Conservation (phyloP, 2,329 filamentous ascomycete genomes). For the Pestalotiopsis sp. region DNA sequence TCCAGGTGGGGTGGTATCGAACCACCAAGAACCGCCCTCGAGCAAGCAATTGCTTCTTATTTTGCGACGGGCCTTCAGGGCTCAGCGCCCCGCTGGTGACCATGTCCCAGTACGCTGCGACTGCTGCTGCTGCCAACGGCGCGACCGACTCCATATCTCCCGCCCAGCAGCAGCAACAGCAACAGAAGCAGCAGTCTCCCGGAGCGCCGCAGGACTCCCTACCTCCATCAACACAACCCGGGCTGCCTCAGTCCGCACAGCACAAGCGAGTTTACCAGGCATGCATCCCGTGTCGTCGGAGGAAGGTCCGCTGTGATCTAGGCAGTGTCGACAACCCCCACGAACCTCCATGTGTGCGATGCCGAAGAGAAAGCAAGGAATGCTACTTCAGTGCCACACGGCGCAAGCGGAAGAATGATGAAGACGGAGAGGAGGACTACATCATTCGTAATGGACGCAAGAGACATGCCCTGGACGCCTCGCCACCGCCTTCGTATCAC, state of each 20-base stretch:
- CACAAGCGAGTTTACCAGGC: slow-evolving; percentile 68
- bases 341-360: slow-evolving; percentile 91
- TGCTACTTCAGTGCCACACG: slow-evolving; percentile 96
- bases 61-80: slow-evolving; percentile 4
- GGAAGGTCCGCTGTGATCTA: slow-evolving; percentile 65
- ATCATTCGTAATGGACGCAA: slow-evolving; percentile 75
- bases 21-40: slow-evolving; percentile 11
- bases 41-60: neutral
- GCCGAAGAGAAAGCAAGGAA: slow-evolving; percentile 91
- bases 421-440: slow-evolving; percentile 67
- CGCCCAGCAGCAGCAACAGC: slow-evolving; percentile 10
- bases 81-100: slow-evolving; percentile 12
- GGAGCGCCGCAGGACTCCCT: slow-evolving; percentile 2
- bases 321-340: slow-evolving; percentile 89
- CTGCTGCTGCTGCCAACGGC: neutral
- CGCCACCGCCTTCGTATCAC: slow-evolving; percentile 46
- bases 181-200: slow-evolving; percentile 17
- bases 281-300: slow-evolving; percentile 63
- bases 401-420: slow-evolving; percentile 81
- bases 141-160: neutral
- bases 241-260: slow-evolving; percentile 32
- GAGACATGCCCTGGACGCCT: slow-evolving; percentile 55
- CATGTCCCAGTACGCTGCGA: slow-evolving; percentile 13
- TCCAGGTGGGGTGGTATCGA: slow-evolving; percentile 10
- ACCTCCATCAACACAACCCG: neutral